Evolutionary conservation across 2,329 filamentous ascomycete genomes (phyloP), one percentile per base, ranked within the genome.

Genomic region (Rosellinia necatrix): DNA sequence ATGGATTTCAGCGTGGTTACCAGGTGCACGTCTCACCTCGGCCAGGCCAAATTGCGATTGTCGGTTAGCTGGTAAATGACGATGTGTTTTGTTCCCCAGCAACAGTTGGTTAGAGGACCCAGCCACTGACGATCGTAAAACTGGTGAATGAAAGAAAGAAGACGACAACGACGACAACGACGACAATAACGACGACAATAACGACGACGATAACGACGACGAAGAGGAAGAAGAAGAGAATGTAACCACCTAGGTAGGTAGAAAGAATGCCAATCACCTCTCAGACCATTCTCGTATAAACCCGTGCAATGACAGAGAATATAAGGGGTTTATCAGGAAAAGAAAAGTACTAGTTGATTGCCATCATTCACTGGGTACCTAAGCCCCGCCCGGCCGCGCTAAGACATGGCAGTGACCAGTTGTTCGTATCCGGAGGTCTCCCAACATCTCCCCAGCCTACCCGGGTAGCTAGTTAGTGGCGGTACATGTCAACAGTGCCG

Each of bases 321-420:
- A 47, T 4, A 4, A 8, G 15, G 49, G 37, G 47, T 66, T 66
- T 67, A 66, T 64, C 60, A 61, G 60, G 54, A 55, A 41, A 53
- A 55, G 37, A 50, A 49, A 51, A 29, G 15, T n/a, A n/a, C n/a
- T n/a, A 43, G 30, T 9, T 32, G n/a, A 13, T 42, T 10, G 35
- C 24, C 40, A 41, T 42, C 19, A 19, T 48, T 22, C 27, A 47
- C 29, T 19, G n/a, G 13, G 19, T 32, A 44, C 19, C n/a, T 12
- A 27, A 12, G 21, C 10, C 21, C 21, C 44, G 30, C 30, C 44
- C 15, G 27, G 22, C 24, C 29, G 13, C 9, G 34, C 37, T 13
- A 21, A 13, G 21, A n/a, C n/a, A n/a, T n/a, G n/a, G n/a, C n/a
- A n/a, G n/a, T n/a, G n/a, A n/a, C n/a, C n/a, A n/a, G n/a, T n/a